These are phyloP conservation scores for Teratosphaeria zuluensis DNA, from an alignment of 2,329 filamentous ascomycete genomes.

Conservation along the genomic window DNA sequence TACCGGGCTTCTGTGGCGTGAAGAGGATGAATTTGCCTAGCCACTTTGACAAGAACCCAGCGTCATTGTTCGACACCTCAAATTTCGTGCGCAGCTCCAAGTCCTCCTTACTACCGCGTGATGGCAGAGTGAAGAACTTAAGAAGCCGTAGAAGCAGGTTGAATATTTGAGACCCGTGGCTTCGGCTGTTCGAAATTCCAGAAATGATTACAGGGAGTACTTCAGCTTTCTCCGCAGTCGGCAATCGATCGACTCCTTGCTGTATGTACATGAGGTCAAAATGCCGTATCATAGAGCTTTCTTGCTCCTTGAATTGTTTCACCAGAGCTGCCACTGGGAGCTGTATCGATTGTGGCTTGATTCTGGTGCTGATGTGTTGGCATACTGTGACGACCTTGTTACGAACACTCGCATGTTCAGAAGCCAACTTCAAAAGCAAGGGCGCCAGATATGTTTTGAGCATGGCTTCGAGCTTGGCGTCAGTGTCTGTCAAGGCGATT, in stretches of 20 bases:
- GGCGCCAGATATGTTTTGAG: constrained; percentile 72
- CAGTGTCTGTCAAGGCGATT: constrained; percentile 73
- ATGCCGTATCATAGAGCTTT: constrained; percentile 67
- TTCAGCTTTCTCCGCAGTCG: constrained; percentile 54
- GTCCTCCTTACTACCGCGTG: constrained; percentile 72
- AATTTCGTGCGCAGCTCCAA: constrained; percentile 54
- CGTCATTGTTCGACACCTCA: constrained; percentile 61
- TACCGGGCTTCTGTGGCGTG: constrained; percentile 29
- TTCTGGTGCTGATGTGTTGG: constrained; percentile 59
- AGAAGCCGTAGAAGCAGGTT: constrained; percentile 73
- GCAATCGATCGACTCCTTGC: constrained; percentile 61
- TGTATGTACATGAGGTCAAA: constrained; percentile 85
- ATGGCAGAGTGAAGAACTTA: constrained; percentile 60
- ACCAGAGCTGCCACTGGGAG: constrained; percentile 77
- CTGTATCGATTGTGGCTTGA: constrained; percentile 54
- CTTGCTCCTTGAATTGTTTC: constrained; percentile 76
- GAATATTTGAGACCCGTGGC: constrained; percentile 59
- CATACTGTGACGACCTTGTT: constrained; percentile 66
- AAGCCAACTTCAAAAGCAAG: constrained; percentile 75
- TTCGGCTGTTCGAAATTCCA: constrained; percentile 52
- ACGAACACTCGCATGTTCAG: constrained; percentile 68
- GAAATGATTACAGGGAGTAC: constrained; percentile 62
- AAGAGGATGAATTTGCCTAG: constrained; percentile 70
- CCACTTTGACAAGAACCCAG: constrained; percentile 62
- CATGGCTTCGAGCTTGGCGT: constrained; percentile 69